Percentiles rank a stretch among this genome's conserved stretches.
Evolutionary conservation across 768 basidiomycete species (phyloP).

Genomic region (Suillus sp.): DNA sequence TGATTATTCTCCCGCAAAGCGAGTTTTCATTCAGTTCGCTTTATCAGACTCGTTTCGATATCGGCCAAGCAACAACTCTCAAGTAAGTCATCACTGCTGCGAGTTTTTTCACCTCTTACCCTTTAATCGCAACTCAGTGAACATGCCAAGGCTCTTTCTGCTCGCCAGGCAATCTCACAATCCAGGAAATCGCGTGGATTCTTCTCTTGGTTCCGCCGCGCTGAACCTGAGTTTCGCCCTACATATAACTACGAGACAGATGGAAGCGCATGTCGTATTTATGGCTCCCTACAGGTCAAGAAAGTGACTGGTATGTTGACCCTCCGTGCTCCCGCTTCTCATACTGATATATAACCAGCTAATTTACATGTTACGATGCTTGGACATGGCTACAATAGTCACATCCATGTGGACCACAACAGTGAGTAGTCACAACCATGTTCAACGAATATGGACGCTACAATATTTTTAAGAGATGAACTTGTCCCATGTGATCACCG

Average conservation of each 20-base stretch:
- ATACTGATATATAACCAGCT: slow-evolving; percentile 41
- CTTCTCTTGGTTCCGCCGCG: slow-evolving; percentile 55
- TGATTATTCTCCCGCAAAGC: not conserved
- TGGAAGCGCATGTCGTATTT: slow-evolving; percentile 82
- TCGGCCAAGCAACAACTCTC: slow-evolving; percentile 76
- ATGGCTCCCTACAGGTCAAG: slow-evolving; percentile 80
- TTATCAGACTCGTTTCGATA: slow-evolving; percentile 71
- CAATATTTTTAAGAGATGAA: slow-evolving; percentile 76
- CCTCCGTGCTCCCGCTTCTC: not conserved
- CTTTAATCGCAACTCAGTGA: slow-evolving; percentile 41
- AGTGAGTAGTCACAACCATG: slow-evolving; percentile 49
- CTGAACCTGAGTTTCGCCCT: slow-evolving; percentile 57
- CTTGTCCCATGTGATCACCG: slow-evolving; percentile 92
- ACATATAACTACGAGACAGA: slow-evolving; percentile 71
- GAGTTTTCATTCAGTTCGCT: slow-evolving; percentile 4
- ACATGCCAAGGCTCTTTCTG: slow-evolving; percentile 68
- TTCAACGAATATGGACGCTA: slow-evolving; percentile 1
- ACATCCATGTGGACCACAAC: slow-evolving; percentile 84
- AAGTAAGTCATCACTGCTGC: slow-evolving; percentile 43
- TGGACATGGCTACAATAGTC: slow-evolving; percentile 91
- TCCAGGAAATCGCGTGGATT: slow-evolving; percentile 76
- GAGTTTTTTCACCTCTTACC: not conserved
- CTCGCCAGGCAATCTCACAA: slow-evolving; percentile 67
- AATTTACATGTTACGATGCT: slow-evolving; percentile 94
- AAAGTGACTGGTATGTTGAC: slow-evolving; percentile 74